Percentiles rank a stretch among this genome's conserved stretches.
phyloP scores from a whole-genome alignment of 805 yeast species.

The Metschnikowia chrysomelidarum region DNA sequence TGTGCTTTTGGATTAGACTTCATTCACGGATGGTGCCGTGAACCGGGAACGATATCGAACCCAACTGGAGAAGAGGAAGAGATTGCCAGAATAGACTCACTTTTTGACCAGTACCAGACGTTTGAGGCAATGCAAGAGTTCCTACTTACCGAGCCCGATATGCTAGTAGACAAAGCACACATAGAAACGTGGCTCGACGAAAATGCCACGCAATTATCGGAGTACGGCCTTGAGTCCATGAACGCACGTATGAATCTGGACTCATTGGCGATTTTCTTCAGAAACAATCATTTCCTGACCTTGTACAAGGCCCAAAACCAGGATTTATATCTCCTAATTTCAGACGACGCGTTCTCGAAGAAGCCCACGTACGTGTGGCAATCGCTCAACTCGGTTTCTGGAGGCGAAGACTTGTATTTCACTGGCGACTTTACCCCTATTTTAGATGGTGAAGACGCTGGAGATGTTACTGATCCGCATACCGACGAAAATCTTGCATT shows the following conservation, averaged over 20 bases:
- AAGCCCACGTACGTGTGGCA: constrained; percentile 71
- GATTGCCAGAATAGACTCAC: constrained; percentile 7
- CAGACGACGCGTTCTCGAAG: constrained; percentile 64
- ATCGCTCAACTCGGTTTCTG: constrained; percentile 62
- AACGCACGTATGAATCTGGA: constrained; percentile 46
- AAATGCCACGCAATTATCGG: constrained; percentile 76
- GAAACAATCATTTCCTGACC: constrained; percentile 88
- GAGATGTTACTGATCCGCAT: constrained; percentile 5
- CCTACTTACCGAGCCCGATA: constrained; percentile 31
- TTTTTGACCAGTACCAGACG: constrained; percentile 26
- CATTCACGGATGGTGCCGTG: constrained; percentile 78
- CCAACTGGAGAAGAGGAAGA: no score
- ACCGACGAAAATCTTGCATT: constrained; percentile 22
- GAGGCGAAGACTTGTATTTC: constrained; percentile 66
- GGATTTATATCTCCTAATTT: constrained; percentile 61
- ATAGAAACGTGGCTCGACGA: constrained; percentile 45
- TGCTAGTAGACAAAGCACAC: constrained; percentile 16
- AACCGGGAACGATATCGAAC: constrained; percentile 13
- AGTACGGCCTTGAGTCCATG: constrained; percentile 55
- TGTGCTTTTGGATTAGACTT: constrained; percentile 55
- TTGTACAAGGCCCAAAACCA: constrained; percentile 50
- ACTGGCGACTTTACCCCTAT: constrained; percentile 62
- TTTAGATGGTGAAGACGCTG: constrained; percentile 22
- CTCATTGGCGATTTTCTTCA: constrained; percentile 68
- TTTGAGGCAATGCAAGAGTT: constrained; percentile 60